Evolutionary conservation across 139 green algal species (phyloP).

Genomic region (Desmodesmus armatus): DNA sequence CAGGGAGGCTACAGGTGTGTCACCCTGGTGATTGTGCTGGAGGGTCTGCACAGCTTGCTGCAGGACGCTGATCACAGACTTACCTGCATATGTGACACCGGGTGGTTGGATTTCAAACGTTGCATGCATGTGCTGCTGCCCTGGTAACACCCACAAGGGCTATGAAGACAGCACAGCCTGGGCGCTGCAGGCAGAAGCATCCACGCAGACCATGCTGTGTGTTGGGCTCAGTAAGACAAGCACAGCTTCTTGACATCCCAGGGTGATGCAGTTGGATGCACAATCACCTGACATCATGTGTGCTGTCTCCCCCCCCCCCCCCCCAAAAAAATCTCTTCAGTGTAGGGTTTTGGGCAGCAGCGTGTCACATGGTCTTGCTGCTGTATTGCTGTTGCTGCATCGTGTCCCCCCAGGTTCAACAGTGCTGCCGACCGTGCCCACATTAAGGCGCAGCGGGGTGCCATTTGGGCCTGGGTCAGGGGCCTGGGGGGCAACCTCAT

Average conservation of each 20-base stretch:
- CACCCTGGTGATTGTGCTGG: background rate
- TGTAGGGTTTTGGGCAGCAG: too few species aligned
- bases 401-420: slow-evolving; percentile 42
- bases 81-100: too few species aligned
- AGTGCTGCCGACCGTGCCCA: slow-evolving; percentile 51
- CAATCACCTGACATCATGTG: too few species aligned
- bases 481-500: slow-evolving; percentile 43
- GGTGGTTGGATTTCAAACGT: too few species aligned
- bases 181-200: background rate
- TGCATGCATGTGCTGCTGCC: background rate
- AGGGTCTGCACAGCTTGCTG: background rate
- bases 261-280: too few species aligned
- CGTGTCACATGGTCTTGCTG: background rate
- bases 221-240: too few species aligned
- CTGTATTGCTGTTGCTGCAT: background rate
- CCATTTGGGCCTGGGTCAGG: slow-evolving; percentile 38
- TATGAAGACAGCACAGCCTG: too few species aligned
- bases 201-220: background rate
- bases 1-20: slow-evolving; percentile 36
- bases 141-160: too few species aligned
- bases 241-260: too few species aligned
- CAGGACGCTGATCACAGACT: background rate
- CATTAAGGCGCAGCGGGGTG: slow-evolving; percentile 55
- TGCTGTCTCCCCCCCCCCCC: too few species aligned
- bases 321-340: too few species aligned